Conservation (phyloP, 108 stramenopile species). For the Fragilariopsis cylindrus region DNA sequence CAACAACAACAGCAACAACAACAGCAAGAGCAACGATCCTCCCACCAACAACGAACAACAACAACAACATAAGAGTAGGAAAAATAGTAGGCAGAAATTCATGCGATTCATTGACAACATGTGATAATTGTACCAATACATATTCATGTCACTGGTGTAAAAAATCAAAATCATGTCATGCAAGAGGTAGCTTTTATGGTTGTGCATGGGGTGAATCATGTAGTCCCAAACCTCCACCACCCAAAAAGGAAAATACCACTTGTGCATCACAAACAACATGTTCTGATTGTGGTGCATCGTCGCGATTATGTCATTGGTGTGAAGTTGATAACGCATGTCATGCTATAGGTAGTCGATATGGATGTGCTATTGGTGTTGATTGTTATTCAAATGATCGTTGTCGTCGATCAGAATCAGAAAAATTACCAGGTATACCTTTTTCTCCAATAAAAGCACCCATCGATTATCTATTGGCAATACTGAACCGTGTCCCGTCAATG, state of each 20-base stretch:
- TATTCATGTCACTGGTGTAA: conserved; percentile 64
- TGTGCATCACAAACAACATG: conserved; percentile 72
- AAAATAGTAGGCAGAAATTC: not conserved
- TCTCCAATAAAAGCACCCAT: conserved; percentile 18
- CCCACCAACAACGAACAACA: too few species aligned
- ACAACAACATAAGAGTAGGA: too few species aligned
- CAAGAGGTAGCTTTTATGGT: conserved; percentile 50
- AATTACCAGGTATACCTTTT: conserved; percentile 32
- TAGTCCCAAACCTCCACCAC: not conserved
- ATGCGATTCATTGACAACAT: conserved; percentile 33
- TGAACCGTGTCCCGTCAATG: conserved; percentile 34
- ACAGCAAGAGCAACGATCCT: not conserved
- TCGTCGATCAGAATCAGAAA: conserved; percentile 66
- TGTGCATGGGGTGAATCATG: conserved; percentile 49
- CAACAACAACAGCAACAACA: not conserved
- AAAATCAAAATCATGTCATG: conserved; percentile 51
- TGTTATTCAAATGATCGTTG: conserved; percentile 87
- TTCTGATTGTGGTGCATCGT: conserved; percentile 55
- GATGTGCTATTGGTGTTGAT: conserved; percentile 77
- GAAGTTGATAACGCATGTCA: conserved; percentile 82
- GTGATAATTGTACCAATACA: conserved; percentile 36
- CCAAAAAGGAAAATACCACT: conserved; percentile 30
- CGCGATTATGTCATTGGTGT: conserved; percentile 79
- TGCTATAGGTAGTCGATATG: conserved; percentile 76
- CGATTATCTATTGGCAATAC: not conserved